Conservation (phyloP, 1,284 basidiomycete genomes). For the Sanghuangporus weigelae region DNA sequence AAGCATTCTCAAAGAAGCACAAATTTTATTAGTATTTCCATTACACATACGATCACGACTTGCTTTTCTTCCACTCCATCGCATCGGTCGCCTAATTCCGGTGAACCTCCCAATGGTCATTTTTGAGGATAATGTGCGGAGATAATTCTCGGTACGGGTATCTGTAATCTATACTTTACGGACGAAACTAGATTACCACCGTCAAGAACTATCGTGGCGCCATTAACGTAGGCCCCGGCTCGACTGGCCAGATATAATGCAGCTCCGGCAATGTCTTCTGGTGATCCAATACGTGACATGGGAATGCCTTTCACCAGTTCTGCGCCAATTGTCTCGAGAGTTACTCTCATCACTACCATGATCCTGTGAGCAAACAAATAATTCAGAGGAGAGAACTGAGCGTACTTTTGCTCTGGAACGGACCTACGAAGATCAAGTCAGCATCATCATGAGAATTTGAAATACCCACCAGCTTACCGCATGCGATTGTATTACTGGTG, state of each 20-base stretch:
- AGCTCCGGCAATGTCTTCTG: constrained; percentile 60
- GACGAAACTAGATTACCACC: constrained; percentile 41
- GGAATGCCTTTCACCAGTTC: constrained; percentile 44
- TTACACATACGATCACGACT: background rate
- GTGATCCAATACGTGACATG: constrained; percentile 50
- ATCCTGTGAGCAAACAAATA: background rate
- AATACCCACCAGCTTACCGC: constrained; percentile 35
- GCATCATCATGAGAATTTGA: background rate
- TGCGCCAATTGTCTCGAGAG: constrained; percentile 44
- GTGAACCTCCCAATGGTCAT: too few species aligned
- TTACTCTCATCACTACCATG: constrained; percentile 53
- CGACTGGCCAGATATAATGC: constrained; percentile 56
- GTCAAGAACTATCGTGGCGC: constrained; percentile 56
- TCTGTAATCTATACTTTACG: constrained; percentile 11
- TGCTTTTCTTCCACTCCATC: background rate
- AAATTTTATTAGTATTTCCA: background rate
- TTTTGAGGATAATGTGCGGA: background rate
- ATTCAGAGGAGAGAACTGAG: background rate
- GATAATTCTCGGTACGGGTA: background rate
- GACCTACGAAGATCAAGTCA: constrained; percentile 27
- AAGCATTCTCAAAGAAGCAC: background rate
- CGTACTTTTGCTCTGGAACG: constrained; percentile 48
- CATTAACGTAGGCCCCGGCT: constrained; percentile 60
- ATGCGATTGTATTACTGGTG: constrained; percentile 65
- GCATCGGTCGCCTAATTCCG: background rate